Evolutionary conservation across 805 yeast genomes (phyloP).

Genomic region (Hemisphaericaspora nanyangensis): DNA sequence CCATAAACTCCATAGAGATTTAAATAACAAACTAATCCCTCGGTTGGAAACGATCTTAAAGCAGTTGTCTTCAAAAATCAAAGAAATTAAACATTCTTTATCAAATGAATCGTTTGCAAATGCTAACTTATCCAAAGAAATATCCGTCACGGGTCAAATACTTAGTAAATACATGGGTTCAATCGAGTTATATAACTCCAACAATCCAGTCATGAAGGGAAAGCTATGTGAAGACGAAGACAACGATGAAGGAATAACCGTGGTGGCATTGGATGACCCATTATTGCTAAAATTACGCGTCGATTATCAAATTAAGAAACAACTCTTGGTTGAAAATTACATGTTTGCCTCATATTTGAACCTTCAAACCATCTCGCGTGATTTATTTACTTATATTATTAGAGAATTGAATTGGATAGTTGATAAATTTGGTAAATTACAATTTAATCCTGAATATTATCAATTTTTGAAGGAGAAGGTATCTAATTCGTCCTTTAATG

Average conservation of each 20-base stretch:
- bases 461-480: slow-evolving; percentile 23
- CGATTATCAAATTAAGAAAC: slow-evolving; percentile 39
- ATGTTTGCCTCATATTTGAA: slow-evolving; percentile 40
- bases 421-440: slow-evolving; percentile 31
- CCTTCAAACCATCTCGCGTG: slow-evolving; percentile 38
- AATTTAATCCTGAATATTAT: slow-evolving; percentile 18
- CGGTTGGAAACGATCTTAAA: slow-evolving; percentile 32
- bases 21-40: slow-evolving; percentile 30
- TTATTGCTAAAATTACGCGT: slow-evolving; percentile 36
- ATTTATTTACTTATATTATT: slow-evolving; percentile 32
- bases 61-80: slow-evolving; percentile 35
- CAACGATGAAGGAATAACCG: slow-evolving; percentile 22
- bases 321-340: slow-evolving; percentile 38
- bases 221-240: slow-evolving; percentile 18
- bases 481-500: slow-evolving; percentile 21
- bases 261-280: slow-evolving; percentile 34
- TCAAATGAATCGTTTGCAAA: slow-evolving; percentile 41
- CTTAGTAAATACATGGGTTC: slow-evolving; percentile 32
- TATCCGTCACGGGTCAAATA: slow-evolving; percentile 58
- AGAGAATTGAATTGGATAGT: slow-evolving; percentile 32
- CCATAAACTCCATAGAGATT: slow-evolving; percentile 28
- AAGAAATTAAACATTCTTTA: slow-evolving; percentile 37
- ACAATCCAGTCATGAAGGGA: slow-evolving; percentile 28
- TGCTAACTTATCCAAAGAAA: slow-evolving; percentile 32
- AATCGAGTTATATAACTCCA: slow-evolving; percentile 32